phyloP scores from a whole-genome alignment of 345 rosid species.

The Ceriops zippeliana region DNA sequence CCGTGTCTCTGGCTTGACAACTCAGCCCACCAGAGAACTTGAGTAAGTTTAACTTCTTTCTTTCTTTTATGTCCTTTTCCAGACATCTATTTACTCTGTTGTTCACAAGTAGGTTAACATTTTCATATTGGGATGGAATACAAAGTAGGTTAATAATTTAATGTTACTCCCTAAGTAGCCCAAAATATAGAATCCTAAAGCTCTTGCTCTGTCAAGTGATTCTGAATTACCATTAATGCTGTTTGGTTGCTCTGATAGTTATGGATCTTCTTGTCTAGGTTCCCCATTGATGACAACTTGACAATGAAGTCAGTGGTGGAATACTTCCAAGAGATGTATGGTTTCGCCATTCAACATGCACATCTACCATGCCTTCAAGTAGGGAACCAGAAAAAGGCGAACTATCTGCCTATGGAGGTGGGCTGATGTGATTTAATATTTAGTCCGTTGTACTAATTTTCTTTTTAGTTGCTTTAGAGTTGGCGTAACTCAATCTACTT shows the following conservation, averaged over 20 bases:
- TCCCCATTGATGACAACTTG: slow-evolving; percentile 90
- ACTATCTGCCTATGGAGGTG: slow-evolving; percentile 99
- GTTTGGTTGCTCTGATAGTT: slow-evolving; percentile 5
- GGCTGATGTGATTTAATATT: neutral
- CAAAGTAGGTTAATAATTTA: too few relatives aligned
- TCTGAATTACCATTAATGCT: neutral
- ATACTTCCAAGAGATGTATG: slow-evolving; percentile 98
- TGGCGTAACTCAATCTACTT: slow-evolving; percentile 6
- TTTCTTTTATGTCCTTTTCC: neutral
- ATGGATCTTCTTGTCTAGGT: slow-evolving; percentile 39
- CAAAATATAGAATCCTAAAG: too few relatives aligned
- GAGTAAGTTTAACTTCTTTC: slow-evolving; percentile 44
- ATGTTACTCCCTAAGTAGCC: too few relatives aligned
- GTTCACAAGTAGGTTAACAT: too few relatives aligned
- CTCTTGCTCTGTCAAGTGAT: neutral
- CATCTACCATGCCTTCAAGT: slow-evolving; percentile 99
- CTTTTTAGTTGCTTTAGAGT: neutral
- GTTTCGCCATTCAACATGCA: slow-evolving; percentile 81
- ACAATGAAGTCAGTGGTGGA: slow-evolving; percentile 97
- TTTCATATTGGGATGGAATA: too few relatives aligned
- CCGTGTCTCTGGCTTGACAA: slow-evolving; percentile 96
- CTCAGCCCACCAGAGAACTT: slow-evolving; percentile 95
- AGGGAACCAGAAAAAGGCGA: slow-evolving; percentile 97
- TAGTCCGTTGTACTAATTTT: neutral
- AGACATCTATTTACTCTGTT: too few relatives aligned